These are phyloP conservation scores for Leccinum cinnamomeum DNA, from an alignment of 1,284 basidiomycete genomes.

Conservation along the genomic window DNA sequence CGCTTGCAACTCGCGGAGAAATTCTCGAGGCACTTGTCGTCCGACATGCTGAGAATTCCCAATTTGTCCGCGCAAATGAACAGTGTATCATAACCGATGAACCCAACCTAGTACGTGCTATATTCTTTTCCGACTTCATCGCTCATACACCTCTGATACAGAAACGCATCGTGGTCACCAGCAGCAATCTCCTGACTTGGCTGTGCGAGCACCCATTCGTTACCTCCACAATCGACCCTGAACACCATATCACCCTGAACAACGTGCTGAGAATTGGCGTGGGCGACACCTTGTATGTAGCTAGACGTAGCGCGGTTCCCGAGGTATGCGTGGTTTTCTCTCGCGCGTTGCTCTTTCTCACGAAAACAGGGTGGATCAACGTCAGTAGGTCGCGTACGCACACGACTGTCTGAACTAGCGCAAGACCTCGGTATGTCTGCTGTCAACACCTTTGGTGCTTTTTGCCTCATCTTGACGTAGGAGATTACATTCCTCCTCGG, in stretches of 20 bases:
- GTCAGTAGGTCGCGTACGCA: conserved; percentile 71
- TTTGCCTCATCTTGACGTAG: conserved; percentile 37
- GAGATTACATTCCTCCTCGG: conserved; percentile 51
- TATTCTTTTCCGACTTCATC: conserved; percentile 1
- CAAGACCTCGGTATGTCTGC: conserved; percentile 55
- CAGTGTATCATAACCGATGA: conserved; percentile 33
- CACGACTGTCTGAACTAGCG: conserved; percentile 65
- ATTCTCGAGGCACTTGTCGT: conserved; percentile 60
- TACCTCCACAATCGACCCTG: conserved; percentile 29
- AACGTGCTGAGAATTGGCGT: conserved; percentile 27
- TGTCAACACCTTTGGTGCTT: conserved; percentile 5
- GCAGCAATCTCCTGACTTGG: conserved; percentile 48
- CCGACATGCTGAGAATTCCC: conserved; percentile 32
- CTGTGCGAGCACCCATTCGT: conserved; percentile 37
- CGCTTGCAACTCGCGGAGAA: conserved; percentile 41
- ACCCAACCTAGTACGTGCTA: conserved; percentile 37
- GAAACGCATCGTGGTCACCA: conserved; percentile 51
- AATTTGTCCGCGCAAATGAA: conserved; percentile 47
- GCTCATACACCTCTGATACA: conserved; percentile 28
- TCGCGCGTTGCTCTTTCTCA: conserved; percentile 19
- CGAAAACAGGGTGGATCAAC: conserved; percentile 78
- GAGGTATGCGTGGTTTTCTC: conserved; percentile 39
- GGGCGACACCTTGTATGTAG: conserved; percentile 52
- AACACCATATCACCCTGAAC: conserved; percentile 30
- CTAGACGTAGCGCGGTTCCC: conserved; percentile 43